Conservation (phyloP, 441 rosid genomes). For the Syzygium malaccense region DNA sequence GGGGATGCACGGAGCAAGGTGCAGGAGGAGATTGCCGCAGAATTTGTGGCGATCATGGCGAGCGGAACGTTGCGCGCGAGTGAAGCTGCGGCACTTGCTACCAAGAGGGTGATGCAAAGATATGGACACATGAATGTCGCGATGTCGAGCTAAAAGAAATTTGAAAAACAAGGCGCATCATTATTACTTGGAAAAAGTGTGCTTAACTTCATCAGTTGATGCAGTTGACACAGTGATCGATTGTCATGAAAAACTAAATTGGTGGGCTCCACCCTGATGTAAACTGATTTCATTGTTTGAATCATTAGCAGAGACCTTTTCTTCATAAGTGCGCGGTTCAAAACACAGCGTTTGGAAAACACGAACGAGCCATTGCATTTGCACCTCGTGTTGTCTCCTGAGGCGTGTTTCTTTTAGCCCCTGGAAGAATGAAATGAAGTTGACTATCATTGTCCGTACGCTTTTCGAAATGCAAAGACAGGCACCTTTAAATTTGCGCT, state of each 20-base stretch:
- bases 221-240: neutral
- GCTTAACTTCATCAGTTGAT: neutral
- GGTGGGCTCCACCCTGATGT: neutral
- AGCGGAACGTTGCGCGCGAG: conserved; percentile 70
- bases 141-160: conserved; percentile 16
- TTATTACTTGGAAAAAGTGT: neutral
- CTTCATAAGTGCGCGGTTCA: neutral
- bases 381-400: neutral
- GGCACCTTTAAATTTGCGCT: neutral
- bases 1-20: conserved; percentile 76
- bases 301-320: neutral
- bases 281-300: neutral
- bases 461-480: neutral
- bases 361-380: neutral
- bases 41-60: conserved; percentile 79
- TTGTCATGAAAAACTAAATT: neutral
- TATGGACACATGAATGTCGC: conserved; percentile 48
- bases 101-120: conserved; percentile 84
- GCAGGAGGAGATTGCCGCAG: conserved; percentile 77
- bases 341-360: neutral
- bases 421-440: neutral
- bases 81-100: conserved; percentile 87
- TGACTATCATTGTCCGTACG: neutral
- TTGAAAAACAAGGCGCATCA: neutral
- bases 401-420: neutral